Base-by-base conservation (phyloP, 208 protist genomes). In the Crithidia acanthocephali region DNA sequence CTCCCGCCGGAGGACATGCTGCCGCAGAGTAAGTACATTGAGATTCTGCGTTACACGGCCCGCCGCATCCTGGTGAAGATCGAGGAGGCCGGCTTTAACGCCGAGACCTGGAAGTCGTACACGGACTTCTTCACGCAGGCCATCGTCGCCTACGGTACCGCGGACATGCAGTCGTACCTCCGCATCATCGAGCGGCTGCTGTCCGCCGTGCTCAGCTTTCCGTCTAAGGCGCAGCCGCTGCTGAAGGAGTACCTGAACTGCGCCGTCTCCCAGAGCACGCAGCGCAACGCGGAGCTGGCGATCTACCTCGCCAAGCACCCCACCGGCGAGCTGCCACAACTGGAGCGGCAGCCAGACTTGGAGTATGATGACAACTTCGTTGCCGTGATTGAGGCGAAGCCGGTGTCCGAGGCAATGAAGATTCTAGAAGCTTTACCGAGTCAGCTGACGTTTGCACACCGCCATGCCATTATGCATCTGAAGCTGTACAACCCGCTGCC, bases 31-130 rank as follows among this genome's bases (percentile, higher is more conserved):
- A 37, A 78, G 61, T 87, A 87, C 74, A 68, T 74, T 2, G 65
- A 81, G 13, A 18, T 81, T 13, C 64, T 88, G 23, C 56, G 53
- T 28, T 81, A 81, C 58, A 80, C 81, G 33, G 83, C 81, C 3
- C 55, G 80, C 18, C 62, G 65, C 25, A 76, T 91, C 32, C 60
- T 88, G 1, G 65, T 59, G 0, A 84, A 81, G 50, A 70, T 91
- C 16, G 80, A 88, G 51, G 57, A 84, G 28, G 71, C 59, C 5
- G 61, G 59, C 44, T 77, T 80, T 20, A 70, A 74, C 16, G 53
- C 52, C 11, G 83, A 91, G n/a, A 75, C 61, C 1, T 88, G 86
- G 83, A 20, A 33, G 33, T 78, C 69, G 27, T 92, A 89, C 74
- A 74, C 68, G n/a, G 69, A 84, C 22, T 84, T 87, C 44, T 79